A percentile compares a stretch with the other conserved stretches of the same genome.
These are phyloP conservation scores for Globisporangium echinulatum DNA, from an alignment of 352 stramenopile species.

Conservation along the genomic window DNA sequence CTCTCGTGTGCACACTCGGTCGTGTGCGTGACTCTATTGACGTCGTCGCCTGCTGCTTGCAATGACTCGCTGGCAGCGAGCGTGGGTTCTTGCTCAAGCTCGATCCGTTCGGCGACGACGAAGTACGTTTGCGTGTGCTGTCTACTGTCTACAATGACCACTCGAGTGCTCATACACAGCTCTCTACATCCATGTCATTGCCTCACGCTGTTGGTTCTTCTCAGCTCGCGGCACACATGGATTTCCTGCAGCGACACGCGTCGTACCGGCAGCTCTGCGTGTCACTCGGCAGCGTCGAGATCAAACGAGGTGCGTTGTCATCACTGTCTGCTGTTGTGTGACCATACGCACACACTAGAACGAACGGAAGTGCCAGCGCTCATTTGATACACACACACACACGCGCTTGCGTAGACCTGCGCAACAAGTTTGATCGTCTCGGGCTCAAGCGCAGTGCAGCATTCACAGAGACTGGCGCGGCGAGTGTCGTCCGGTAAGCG, in stretches of 20 bases:
- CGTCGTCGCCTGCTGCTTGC: neutral
- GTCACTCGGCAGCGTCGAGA: constrained; percentile 38
- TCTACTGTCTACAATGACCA: no score
- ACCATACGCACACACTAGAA: neutral
- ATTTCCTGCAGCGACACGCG: constrained; percentile 31
- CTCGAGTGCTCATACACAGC: neutral
- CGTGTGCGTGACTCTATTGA: no score
- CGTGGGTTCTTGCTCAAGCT: constrained; percentile 38
- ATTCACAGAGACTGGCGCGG: constrained; percentile 27
- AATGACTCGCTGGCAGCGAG: constrained; percentile 6
- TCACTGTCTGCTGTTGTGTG: neutral
- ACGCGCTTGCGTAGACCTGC: constrained; percentile 23
- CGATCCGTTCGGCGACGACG: constrained; percentile 41
- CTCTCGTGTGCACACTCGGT: no score
- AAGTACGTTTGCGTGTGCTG: constrained; percentile 12
- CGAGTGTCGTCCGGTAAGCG: constrained; percentile 27
- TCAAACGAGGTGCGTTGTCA: constrained; percentile 34
- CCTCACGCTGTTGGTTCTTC: no score
- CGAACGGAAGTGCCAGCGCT: no score
- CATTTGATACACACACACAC: neutral
- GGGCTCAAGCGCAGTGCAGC: constrained; percentile 36
- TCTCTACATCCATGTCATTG: no score
- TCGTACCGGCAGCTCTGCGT: constrained; percentile 33
- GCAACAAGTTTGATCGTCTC: constrained; percentile 58
- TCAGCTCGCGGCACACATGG: constrained; percentile 44